Percentiles rank a stretch among this genome's conserved stretches.
Conservation (phyloP, 768 basidiomycete genomes). For the Hydnum rufescens region DNA sequence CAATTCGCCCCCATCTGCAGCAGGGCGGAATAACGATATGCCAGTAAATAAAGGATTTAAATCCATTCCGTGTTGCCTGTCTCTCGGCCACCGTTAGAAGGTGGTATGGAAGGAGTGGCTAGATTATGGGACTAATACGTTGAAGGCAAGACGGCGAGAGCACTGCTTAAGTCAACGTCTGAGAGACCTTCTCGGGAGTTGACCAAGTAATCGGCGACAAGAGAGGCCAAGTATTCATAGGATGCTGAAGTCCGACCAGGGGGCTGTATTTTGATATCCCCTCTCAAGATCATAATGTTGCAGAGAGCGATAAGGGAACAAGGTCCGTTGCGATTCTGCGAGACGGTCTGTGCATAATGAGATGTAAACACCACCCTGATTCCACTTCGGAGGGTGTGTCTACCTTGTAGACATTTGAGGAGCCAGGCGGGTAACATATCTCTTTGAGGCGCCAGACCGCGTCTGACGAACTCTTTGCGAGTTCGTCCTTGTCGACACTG, state of each 20-base stretch:
- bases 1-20: slow-evolving; percentile 50
- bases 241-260: slow-evolving; percentile 46
- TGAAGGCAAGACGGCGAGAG: neutral
- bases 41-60: slow-evolving; percentile 70
- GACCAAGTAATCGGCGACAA: slow-evolving; percentile 69
- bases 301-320: slow-evolving; percentile 87
- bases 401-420: neutral
- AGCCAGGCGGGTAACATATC: slow-evolving; percentile 27
- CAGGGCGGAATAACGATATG: slow-evolving; percentile 44
- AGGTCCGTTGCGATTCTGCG: slow-evolving; percentile 30
- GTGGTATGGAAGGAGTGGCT: slow-evolving; percentile 40
- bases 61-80: slow-evolving; percentile 73
- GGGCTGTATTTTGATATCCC: slow-evolving; percentile 54
- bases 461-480: neutral
- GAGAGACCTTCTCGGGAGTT: slow-evolving; percentile 30
- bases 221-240: slow-evolving; percentile 67
- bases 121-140: neutral
- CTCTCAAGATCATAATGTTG: slow-evolving; percentile 78
- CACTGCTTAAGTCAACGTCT: slow-evolving; percentile 2
- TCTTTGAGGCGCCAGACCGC: slow-evolving; percentile 68
- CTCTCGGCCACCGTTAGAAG: slow-evolving; percentile 57
- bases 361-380: no score
- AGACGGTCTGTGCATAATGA: slow-evolving; percentile 19
- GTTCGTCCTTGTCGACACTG: neutral
- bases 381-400: no score